phyloP scores from a whole-genome alignment of 345 rosid species.

The Brassica nigra region DNA sequence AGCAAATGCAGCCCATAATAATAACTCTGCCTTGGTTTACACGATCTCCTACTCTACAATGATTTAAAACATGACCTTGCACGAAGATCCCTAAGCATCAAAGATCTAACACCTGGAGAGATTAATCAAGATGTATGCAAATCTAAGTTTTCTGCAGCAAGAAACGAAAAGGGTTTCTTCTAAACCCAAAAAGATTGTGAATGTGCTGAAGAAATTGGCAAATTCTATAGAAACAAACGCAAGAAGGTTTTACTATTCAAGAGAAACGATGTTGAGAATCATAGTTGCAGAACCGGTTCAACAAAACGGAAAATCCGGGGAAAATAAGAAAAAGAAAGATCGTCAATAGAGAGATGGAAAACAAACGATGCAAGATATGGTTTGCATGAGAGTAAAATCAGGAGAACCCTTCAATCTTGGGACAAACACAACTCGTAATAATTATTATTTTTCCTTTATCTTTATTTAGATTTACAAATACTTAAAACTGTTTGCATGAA shows the following conservation, averaged over 20 bases:
- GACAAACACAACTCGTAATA: conserved; percentile 25
- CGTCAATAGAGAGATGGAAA: conserved; percentile 28
- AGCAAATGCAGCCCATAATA: conserved; percentile 90
- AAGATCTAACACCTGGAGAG: conserved; percentile 7
- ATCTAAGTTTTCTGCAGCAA: background rate
- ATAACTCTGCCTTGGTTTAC: conserved; percentile 11
- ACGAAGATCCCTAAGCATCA: conserved; percentile 34
- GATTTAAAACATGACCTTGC: conserved; percentile 17
- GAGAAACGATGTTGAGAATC: conserved; percentile 11
- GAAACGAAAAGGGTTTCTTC: conserved; percentile 19
- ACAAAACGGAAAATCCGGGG: conserved; percentile 35
- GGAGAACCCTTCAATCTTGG: conserved; percentile 37
- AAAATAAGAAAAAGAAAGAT: conserved; percentile 20
- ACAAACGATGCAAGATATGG: conserved; percentile 29
- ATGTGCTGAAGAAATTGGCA: background rate
- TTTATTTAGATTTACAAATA: conserved; percentile 15
- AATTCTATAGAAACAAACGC: conserved; percentile 1
- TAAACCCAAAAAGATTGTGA: conserved; percentile 17
- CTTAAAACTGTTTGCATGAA: conserved; percentile 24
- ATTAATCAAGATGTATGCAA: background rate
- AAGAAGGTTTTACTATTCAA: conserved; percentile 3
- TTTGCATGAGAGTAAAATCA: conserved; percentile 34
- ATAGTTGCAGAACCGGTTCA: conserved; percentile 15
- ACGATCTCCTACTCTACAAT: conserved; percentile 17
- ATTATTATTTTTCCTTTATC: conserved; percentile 18